Conservation (phyloP, 805 yeast species). For the Ogataea polymorpha region DNA sequence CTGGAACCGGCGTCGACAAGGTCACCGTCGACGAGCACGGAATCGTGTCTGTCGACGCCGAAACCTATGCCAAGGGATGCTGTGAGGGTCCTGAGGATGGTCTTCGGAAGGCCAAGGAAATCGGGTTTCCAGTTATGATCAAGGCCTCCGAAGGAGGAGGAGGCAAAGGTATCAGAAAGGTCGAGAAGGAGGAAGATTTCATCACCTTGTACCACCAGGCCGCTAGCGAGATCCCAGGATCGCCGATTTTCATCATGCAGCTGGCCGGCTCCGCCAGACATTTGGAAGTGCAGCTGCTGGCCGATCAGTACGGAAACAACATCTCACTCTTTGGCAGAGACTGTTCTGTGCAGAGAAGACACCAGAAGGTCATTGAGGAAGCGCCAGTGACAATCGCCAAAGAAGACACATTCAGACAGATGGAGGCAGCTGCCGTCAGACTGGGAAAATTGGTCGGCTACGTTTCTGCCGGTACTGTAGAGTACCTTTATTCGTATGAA, state of each 20-base stretch:
- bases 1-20: slow-evolving; percentile 93
- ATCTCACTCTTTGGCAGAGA: slow-evolving; percentile 98
- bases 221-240: slow-evolving; percentile 96
- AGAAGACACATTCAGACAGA: slow-evolving; percentile 75
- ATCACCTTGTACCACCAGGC: slow-evolving; percentile 82
- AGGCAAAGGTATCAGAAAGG: slow-evolving; percentile 99
- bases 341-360: slow-evolving; percentile 99
- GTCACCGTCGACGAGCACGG: slow-evolving; percentile 73
- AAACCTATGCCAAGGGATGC: slow-evolving; percentile 84
- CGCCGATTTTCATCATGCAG: slow-evolving; percentile 97
- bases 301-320: slow-evolving; percentile 98
- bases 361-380: slow-evolving; percentile 97
- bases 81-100: slow-evolving; percentile 87
- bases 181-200: slow-evolving; percentile 79
- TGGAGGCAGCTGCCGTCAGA: slow-evolving; percentile 98
- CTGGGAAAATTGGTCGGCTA: slow-evolving; percentile 96
- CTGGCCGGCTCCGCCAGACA: slow-evolving; percentile 97
- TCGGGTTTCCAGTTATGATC: slow-evolving; percentile 98
- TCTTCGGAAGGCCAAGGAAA: slow-evolving; percentile 71
- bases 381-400: slow-evolving; percentile 97
- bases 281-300: slow-evolving; percentile 94
- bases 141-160: slow-evolving; percentile 99
- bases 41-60: slow-evolving; percentile 86
- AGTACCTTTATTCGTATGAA: slow-evolving; percentile 88
- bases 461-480: slow-evolving; percentile 99